phyloP scores from a whole-genome alignment of 2,329 filamentous ascomycete species.

The Hirsutella rhossiliensis region DNA sequence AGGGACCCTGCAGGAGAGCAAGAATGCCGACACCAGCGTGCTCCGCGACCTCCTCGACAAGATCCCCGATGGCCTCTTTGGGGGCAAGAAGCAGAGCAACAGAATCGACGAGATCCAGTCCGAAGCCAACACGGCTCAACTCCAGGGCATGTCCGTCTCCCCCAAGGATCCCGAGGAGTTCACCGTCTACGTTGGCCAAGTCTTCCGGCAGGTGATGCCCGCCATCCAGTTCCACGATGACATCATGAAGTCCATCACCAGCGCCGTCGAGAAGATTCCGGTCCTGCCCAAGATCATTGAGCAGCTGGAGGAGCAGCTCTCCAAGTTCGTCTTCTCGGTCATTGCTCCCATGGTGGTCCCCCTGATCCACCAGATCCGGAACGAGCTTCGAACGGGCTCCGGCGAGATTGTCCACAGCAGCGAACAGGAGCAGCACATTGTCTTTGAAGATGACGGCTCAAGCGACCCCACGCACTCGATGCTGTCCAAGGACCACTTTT shows the following conservation, averaged over 20 bases:
- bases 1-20: slow-evolving; percentile 58
- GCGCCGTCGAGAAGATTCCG: slow-evolving; percentile 75
- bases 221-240: slow-evolving; percentile 87
- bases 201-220: slow-evolving; percentile 73
- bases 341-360: slow-evolving; percentile 81
- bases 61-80: slow-evolving; percentile 71
- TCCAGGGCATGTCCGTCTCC: slow-evolving; percentile 61
- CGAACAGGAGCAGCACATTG: slow-evolving; percentile 70
- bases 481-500: slow-evolving; percentile 93
- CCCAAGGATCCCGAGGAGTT: slow-evolving; percentile 77
- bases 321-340: slow-evolving; percentile 81
- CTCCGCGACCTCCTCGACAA: slow-evolving; percentile 71
- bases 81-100: slow-evolving; percentile 58
- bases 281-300: slow-evolving; percentile 76
- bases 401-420: slow-evolving; percentile 80
- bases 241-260: slow-evolving; percentile 65
- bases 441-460: slow-evolving; percentile 67
- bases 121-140: slow-evolving; percentile 62
- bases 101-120: slow-evolving; percentile 71
- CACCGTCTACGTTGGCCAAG: slow-evolving; percentile 60
- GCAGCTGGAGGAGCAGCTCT: slow-evolving; percentile 77
- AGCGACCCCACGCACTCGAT: slow-evolving; percentile 88
- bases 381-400: slow-evolving; percentile 74
- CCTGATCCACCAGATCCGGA: slow-evolving; percentile 76
- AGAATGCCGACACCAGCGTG: slow-evolving; percentile 55